Conservation (phyloP, 1,284 basidiomycete species). For the Thecaphora frezii region DNA sequence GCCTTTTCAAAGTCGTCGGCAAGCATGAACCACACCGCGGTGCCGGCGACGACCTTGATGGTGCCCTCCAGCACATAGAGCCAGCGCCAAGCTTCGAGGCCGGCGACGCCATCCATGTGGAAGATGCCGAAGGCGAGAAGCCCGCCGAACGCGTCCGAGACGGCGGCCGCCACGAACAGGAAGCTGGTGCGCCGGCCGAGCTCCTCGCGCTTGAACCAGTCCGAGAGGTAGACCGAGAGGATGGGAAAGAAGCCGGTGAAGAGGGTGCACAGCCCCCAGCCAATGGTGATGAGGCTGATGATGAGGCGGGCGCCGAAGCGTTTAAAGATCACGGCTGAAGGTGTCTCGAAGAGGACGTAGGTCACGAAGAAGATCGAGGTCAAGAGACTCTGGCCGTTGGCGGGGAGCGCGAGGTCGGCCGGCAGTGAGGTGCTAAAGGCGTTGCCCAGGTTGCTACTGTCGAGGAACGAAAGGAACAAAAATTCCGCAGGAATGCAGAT, state of each 20-base stretch:
- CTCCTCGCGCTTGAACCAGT: slow-evolving; percentile 45
- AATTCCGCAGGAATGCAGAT: no score
- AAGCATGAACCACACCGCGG: no score
- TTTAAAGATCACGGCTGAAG: slow-evolving; percentile 1
- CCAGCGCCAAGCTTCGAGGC: not conserved
- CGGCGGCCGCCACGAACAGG: slow-evolving; percentile 48
- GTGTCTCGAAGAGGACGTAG: slow-evolving; percentile 10
- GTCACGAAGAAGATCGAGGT: slow-evolving; percentile 5
- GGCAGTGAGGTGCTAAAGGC: no score
- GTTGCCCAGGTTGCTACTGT: no score
- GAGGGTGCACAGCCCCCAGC: slow-evolving; percentile 5
- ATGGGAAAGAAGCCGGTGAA: slow-evolving; percentile 35
- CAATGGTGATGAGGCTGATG: slow-evolving; percentile 9
- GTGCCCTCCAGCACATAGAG: no score
- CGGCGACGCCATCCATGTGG: slow-evolving; percentile 1
- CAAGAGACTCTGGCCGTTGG: no score
- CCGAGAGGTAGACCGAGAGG: slow-evolving; percentile 26
- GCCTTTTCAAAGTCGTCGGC: no score
- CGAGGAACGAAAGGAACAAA: no score
- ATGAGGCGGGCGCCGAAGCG: slow-evolving; percentile 1
- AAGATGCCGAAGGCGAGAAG: slow-evolving; percentile 22
- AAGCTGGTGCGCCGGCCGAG: slow-evolving; percentile 44
- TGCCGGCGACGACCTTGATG: no score
- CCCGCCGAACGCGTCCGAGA: slow-evolving; percentile 15
- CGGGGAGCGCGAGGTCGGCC: no score